Evolutionary conservation across 352 stramenopile species (phyloP).

Genomic region (Pythium rishiriense): DNA sequence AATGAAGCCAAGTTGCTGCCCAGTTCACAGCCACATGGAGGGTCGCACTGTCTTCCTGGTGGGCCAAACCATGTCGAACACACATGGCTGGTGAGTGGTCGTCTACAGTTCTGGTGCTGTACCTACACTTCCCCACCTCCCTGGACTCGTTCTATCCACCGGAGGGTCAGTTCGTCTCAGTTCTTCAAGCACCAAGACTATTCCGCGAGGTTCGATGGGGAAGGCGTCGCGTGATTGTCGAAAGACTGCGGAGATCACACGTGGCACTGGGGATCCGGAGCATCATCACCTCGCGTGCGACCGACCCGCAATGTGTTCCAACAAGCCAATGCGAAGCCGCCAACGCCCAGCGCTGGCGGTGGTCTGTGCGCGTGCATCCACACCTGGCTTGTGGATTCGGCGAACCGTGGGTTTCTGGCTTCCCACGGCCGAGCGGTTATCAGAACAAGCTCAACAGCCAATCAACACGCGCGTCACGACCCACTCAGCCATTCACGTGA

Average conservation of each 20-base stretch:
- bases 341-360: not conserved
- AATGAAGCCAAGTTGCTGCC: too few species aligned
- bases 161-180: too few species aligned
- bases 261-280: not conserved
- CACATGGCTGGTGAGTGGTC: not conserved
- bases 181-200: not conserved
- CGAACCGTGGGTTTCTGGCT: not conserved
- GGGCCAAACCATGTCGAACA: not conserved
- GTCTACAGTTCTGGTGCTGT: slow-evolving; percentile 8
- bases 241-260: not conserved
- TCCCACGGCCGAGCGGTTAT: not conserved
- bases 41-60: not conserved
- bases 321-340: slow-evolving; percentile 2
- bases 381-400: not conserved
- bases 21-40: not conserved
- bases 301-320: not conserved
- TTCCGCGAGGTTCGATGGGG: not conserved
- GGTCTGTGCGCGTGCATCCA: not conserved
- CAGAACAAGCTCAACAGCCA: slow-evolving; percentile 3
- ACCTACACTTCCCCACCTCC: too few species aligned
- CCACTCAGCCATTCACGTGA: slow-evolving; percentile 12
- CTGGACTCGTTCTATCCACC: too few species aligned
- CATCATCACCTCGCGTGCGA: slow-evolving; percentile 6
- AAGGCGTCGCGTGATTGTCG: slow-evolving; percentile 3
- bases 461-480: not conserved